Evolutionary conservation across 2,329 filamentous ascomycete genomes (phyloP).

Genomic region (Sphaerostilbella broomeana): DNA sequence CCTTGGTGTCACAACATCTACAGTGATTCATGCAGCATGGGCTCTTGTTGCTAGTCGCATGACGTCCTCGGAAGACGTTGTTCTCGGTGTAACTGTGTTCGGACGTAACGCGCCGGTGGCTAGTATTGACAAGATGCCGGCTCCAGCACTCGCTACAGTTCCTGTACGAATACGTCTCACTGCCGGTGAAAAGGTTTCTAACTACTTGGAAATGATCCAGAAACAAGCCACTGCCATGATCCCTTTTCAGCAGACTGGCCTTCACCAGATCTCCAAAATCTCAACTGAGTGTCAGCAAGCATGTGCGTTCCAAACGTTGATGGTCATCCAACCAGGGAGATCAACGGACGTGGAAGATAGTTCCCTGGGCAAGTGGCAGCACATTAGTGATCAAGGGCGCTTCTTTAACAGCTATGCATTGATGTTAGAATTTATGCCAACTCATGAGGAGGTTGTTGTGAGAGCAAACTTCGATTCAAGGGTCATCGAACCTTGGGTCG

Average conservation of each 20-base stretch:
- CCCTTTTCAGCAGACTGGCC: slow-evolving; percentile 20
- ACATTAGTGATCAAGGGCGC: background rate
- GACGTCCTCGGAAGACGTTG: background rate
- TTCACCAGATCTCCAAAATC: slow-evolving; percentile 21
- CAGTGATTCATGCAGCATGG: background rate
- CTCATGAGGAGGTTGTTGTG: no score
- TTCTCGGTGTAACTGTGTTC: slow-evolving; percentile 1
- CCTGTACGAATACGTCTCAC: background rate
- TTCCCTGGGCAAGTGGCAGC: background rate
- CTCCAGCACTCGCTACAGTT: background rate
- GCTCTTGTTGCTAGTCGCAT: background rate
- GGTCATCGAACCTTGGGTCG: no score
- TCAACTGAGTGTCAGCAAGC: slow-evolving; percentile 1
- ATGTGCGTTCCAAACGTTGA: slow-evolving; percentile 16
- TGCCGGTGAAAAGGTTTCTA: background rate
- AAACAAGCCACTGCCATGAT: slow-evolving; percentile 17
- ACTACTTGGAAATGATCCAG: slow-evolving; percentile 15
- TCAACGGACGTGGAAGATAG: no score
- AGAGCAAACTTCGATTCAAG: no score
- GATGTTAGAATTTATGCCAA: no score
- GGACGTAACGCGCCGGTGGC: background rate
- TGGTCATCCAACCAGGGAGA: slow-evolving; percentile 19
- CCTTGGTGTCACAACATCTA: background rate
- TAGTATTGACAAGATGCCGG: background rate
- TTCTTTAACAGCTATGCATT: background rate